phyloP scores from a whole-genome alignment of 2,329 filamentous ascomycete genomes.

The Clarireedia hainanense region DNA sequence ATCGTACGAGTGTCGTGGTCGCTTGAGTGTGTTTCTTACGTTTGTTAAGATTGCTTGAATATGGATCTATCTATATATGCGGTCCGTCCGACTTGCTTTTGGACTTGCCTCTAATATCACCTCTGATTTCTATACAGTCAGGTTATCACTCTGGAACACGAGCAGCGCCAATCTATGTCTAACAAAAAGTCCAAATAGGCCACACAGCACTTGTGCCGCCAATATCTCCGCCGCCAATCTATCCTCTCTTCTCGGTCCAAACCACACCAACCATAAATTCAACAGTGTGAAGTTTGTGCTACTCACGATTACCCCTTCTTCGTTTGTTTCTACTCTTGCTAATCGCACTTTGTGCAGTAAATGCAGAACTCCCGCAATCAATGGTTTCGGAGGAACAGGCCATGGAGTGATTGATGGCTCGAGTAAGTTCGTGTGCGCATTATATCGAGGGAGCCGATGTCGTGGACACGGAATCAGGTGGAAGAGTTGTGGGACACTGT shows the following conservation, averaged over 20 bases:
- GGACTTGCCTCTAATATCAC: too few relatives aligned
- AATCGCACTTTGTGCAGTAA: conserved; percentile 62
- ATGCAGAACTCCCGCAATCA: conserved; percentile 56
- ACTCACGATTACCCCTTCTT: conserved; percentile 63
- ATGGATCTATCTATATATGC: not conserved
- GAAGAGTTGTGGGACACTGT: conserved; percentile 88
- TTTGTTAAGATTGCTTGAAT: not conserved
- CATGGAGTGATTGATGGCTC: conserved; percentile 81
- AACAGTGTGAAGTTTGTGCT: conserved; percentile 88
- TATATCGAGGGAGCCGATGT: conserved; percentile 85
- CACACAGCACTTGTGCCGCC: conserved; percentile 66
- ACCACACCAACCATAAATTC: conserved; percentile 94
- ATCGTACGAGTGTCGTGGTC: too few relatives aligned
- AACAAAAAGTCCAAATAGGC: conserved; percentile 75
- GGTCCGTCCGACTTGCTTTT: too few relatives aligned
- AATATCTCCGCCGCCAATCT: conserved; percentile 72
- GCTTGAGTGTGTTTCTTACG: not conserved
- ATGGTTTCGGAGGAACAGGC: conserved; percentile 58
- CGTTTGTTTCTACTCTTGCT: conserved; percentile 58
- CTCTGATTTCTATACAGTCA: conserved; percentile 27
- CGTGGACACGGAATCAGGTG: conserved; percentile 84
- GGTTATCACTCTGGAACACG: conserved; percentile 87
- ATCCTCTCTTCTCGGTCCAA: conserved; percentile 85
- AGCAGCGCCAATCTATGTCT: conserved; percentile 79
- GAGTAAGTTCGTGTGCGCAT: conserved; percentile 72